Base-by-base conservation (phyloP, 192 early-diverging fungal genomes). In the Dimargaris xerosporica region DNA sequence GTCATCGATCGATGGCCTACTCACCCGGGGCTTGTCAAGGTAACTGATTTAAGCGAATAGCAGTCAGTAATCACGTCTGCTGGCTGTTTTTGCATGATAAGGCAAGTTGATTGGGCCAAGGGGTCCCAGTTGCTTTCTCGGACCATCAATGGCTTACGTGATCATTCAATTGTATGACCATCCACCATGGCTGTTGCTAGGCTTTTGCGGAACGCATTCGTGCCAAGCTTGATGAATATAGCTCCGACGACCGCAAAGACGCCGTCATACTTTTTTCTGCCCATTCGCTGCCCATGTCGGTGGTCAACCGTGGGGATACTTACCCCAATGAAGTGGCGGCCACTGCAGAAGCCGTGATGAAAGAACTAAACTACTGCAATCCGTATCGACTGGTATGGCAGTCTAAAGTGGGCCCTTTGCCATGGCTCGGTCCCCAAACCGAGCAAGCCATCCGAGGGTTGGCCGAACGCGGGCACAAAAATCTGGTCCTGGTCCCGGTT, bases 1-100 rank as follows among this genome's bases (percentile, higher is more conserved):
- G 87, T 95, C n/a, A 91, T 98, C 62, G 94, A 98, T 68, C 78
- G 94, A 17, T 98, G 90, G 88, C 84, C 86, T 31, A 90, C 89
- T 4, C 88, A 98, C 66, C 81, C 89, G 1, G 82, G 85, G 34
- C 83, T 98, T 12, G 69, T 95, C 17, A 78, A 89, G 66, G 80
- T 85, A 56, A 21, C 10, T 9, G 16, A 44, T 62, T 43, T 54
- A 11, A 13, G 39, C 68, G 55, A 62, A 17, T 50, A 29, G 39
- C 54, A 19, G 42, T 28, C 31, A 50, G 10, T 10, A 42, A 16
- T 54, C n/a, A n/a, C n/a, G n/a, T n/a, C n/a, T n/a, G n/a, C n/a
- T n/a, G n/a, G n/a, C n/a, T n/a, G n/a, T n/a, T n/a, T n/a, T n/a
- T n/a, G n/a, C n/a, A n/a, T n/a, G n/a, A n/a, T n/a, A n/a, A n/a